Conservation (phyloP, 148 eudicot genomes). For the Tetragonia tetragonoides region DNA sequence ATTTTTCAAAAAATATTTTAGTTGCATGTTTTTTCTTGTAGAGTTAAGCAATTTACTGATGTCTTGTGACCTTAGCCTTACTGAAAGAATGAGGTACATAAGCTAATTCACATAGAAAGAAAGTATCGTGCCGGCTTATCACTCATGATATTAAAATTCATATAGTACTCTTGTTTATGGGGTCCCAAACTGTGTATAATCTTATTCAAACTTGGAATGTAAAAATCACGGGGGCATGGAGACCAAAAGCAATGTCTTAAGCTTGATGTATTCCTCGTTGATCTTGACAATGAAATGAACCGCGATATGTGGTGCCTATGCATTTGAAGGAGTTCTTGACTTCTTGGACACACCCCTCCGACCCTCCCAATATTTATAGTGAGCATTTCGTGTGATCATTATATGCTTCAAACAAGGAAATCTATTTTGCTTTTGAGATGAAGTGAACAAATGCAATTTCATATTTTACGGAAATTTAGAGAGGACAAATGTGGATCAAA, state of each 20-base stretch:
- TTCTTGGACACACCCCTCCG: too few relatives aligned
- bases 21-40: background rate
- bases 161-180: background rate
- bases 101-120: background rate
- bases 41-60: slow-evolving; percentile 1
- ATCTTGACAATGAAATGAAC: too few relatives aligned
- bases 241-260: background rate
- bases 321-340: too few relatives aligned
- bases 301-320: too few relatives aligned
- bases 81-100: too few relatives aligned
- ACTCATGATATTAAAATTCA: background rate
- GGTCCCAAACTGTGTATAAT: background rate
- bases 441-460: too few relatives aligned
- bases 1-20: background rate
- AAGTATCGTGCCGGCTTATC: background rate
- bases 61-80: background rate
- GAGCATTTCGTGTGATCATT: too few relatives aligned
- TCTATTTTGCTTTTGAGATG: too few relatives aligned
- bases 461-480: too few relatives aligned
- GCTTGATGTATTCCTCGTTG: background rate
- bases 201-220: background rate
- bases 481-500: too few relatives aligned
- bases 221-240: background rate
- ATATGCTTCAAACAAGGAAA: too few relatives aligned
- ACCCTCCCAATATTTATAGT: too few relatives aligned